phyloP scores from a whole-genome alignment of 352 stramenopile species.

The Phytophthora sansomeana region DNA sequence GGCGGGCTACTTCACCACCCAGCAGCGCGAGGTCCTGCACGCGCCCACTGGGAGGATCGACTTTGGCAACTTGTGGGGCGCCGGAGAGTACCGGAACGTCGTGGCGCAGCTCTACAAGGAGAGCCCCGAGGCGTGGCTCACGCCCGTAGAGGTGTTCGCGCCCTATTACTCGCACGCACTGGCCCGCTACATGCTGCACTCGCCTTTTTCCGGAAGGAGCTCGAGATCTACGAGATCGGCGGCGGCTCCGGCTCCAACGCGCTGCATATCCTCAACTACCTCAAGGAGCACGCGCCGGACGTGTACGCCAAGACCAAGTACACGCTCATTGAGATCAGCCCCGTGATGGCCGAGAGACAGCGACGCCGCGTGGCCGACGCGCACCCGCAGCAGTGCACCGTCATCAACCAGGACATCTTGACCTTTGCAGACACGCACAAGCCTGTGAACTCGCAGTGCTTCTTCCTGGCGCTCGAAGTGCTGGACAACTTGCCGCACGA shows the following conservation, averaged over 20 bases:
- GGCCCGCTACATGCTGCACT: constrained; percentile 89
- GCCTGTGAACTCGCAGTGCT: constrained; percentile 62
- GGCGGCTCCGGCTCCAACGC: constrained; percentile 91
- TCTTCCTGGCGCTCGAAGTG: constrained; percentile 90
- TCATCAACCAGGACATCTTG: constrained; percentile 86
- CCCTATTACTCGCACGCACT: constrained; percentile 90
- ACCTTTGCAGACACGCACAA: constrained; percentile 73
- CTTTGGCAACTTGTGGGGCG: constrained; percentile 82
- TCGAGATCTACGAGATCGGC: constrained; percentile 89
- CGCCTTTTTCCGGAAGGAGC: constrained; percentile 54
- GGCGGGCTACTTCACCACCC: constrained; percentile 85
- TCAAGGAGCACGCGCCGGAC: constrained; percentile 72
- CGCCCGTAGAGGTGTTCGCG: constrained; percentile 90
- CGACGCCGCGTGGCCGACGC: constrained; percentile 54
- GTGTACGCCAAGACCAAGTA: constrained; percentile 88
- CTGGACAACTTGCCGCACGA: constrained; percentile 93
- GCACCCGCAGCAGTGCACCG: constrained; percentile 73
- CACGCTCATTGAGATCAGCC: constrained; percentile 91
- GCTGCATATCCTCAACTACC: constrained; percentile 90
- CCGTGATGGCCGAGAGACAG: constrained; percentile 87
- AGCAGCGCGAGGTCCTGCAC: constrained; percentile 78
- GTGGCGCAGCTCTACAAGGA: constrained; percentile 75
- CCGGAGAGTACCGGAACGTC: constrained; percentile 71
- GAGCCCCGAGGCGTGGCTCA: constrained; percentile 88
- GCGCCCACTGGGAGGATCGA: constrained; percentile 64